Evolutionary conservation across 139 green algal species (phyloP).

Genomic region (Chlorella ohadii): DNA sequence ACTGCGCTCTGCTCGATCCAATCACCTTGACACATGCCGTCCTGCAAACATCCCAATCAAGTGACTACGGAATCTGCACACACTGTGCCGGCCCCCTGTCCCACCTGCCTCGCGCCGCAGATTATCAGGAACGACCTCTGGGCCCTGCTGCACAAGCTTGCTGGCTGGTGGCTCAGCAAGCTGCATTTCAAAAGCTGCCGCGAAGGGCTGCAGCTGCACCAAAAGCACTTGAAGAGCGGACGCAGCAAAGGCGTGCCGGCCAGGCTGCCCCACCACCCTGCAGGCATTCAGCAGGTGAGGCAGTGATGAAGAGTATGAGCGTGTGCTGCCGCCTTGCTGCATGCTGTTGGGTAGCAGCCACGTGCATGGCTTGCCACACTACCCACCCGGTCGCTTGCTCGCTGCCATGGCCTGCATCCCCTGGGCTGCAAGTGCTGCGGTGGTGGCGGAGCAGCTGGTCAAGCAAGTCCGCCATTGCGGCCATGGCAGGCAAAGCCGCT

Average conservation of each 20-base stretch:
- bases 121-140: conserved; percentile 5
- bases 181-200: not conserved
- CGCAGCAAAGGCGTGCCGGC: conserved; percentile 8
- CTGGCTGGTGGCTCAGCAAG: not conserved
- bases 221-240: conserved; percentile 5
- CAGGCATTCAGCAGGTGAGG: not conserved
- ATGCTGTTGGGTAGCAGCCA: too few relatives aligned
- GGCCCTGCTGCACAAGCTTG: not conserved
- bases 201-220: conserved; percentile 29
- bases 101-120: conserved; percentile 21
- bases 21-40: too few relatives aligned
- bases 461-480: conserved; percentile 17
- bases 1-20: too few relatives aligned
- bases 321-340: too few relatives aligned
- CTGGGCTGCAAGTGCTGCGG: too few relatives aligned
- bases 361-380: too few relatives aligned
- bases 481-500: conserved; percentile 7
- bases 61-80: not conserved
- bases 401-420: too few relatives aligned
- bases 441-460: conserved; percentile 9
- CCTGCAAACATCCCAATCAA: not conserved
- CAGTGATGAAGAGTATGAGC: too few relatives aligned
- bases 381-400: not conserved
- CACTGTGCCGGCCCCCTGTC: not conserved
- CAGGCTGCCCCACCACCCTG: not conserved